Percentiles rank a stretch among this genome's conserved stretches.
Conservation (phyloP, 1,284 basidiomycete species). For the Fistulinella cinereoalba region DNA sequence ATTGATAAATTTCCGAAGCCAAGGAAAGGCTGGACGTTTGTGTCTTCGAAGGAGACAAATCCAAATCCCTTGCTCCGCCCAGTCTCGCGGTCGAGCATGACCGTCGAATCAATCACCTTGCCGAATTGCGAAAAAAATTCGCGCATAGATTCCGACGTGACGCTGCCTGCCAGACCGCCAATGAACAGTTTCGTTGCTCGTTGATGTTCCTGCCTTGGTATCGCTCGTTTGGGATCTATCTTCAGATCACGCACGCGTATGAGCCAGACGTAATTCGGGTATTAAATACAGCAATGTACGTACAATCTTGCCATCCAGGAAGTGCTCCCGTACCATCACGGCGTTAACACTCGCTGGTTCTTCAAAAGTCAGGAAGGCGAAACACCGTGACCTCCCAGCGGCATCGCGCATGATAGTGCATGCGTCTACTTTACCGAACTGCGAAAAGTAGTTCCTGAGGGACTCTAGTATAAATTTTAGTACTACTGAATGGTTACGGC, state of each 20-base stretch:
- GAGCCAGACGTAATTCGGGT: constrained; percentile 17
- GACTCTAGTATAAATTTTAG: constrained; percentile 59
- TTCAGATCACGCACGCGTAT: constrained; percentile 37
- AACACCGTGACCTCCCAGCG: constrained; percentile 86
- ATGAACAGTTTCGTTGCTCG: constrained; percentile 93
- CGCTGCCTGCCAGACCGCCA: constrained; percentile 87
- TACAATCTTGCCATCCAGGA: constrained; percentile 91
- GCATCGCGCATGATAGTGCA: constrained; percentile 96
- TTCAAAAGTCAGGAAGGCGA: constrained; percentile 92
- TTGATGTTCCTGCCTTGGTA: constrained; percentile 92
- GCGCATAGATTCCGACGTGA: constrained; percentile 92
- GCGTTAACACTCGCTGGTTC: constrained; percentile 85
- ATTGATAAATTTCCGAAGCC: constrained; percentile 84
- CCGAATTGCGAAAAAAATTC: constrained; percentile 91
- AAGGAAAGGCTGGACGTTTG: constrained; percentile 81
- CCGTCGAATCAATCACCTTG: constrained; percentile 93
- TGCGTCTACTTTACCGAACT: constrained; percentile 89
- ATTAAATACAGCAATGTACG: constrained; percentile 37
- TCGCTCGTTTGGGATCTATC: constrained; percentile 99
- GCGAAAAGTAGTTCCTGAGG: constrained; percentile 81
- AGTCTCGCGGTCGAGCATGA: constrained; percentile 98
- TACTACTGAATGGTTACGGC: constrained; percentile 35
- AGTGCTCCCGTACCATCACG: constrained; percentile 87
- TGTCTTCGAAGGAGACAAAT: constrained; percentile 94
- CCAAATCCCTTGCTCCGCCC: constrained; percentile 96